These are phyloP conservation scores for Claviceps fusiformis DNA, from an alignment of 2,329 filamentous ascomycete species.

Conservation along the genomic window DNA sequence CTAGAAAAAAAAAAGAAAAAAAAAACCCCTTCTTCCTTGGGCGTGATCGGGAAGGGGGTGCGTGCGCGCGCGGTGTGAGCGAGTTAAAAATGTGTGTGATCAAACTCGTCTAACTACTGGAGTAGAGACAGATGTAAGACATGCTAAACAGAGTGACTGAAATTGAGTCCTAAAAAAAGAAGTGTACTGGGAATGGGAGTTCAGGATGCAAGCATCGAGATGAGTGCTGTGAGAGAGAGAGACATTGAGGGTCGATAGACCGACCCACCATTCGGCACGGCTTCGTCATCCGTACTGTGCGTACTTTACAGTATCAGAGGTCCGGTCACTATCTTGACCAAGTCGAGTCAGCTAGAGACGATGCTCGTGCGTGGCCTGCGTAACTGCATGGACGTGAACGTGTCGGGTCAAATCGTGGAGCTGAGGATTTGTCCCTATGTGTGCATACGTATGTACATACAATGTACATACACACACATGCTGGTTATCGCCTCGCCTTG, in stretches of 20 bases:
- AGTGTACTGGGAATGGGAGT: neutral
- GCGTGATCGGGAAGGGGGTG: neutral
- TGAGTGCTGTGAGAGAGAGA: constrained; percentile 4
- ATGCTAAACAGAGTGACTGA: constrained; percentile 1
- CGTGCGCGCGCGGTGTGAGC: neutral
- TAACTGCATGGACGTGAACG: neutral
- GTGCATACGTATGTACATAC: no score
- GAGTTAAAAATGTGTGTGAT: neutral
- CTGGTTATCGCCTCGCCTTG: neutral
- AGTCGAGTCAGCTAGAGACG: constrained; percentile 3
- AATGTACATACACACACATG: no score
- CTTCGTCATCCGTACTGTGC: neutral
- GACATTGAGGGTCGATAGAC: constrained; percentile 4
- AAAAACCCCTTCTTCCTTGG: neutral
- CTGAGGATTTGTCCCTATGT: neutral
- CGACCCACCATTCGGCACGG: neutral
- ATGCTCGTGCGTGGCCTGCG: neutral
- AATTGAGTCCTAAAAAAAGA: neutral
- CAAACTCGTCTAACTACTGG: neutral
- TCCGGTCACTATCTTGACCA: neutral
- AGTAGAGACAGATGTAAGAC: neutral
- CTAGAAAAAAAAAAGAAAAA: neutral
- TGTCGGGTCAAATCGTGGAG: neutral
- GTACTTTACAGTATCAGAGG: no score
- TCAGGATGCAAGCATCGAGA: neutral